Percentiles rank a stretch among this genome's conserved stretches.
Evolutionary conservation across 164 flowering plant genomes (phyloP).

Genomic region (Paratinospora sagittata): DNA sequence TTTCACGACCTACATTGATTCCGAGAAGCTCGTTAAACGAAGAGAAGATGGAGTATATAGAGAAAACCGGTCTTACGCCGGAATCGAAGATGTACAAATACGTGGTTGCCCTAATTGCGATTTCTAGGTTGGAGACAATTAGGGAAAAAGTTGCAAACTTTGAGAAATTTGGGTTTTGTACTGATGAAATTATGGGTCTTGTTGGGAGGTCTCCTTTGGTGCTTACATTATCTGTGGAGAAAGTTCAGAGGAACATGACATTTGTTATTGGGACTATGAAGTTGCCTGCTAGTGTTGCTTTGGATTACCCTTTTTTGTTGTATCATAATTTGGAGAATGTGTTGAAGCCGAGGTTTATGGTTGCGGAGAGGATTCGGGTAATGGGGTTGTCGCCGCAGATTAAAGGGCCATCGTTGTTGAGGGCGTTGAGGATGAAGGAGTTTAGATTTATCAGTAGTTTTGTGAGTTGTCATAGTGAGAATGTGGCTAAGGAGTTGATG

Average conservation of each 20-base stretch:
- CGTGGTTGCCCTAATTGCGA: not conserved
- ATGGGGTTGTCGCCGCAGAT: not conserved
- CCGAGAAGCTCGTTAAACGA: constrained; percentile 1
- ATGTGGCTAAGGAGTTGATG: not conserved
- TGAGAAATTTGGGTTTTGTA: constrained; percentile 4
- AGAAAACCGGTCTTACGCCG: not conserved
- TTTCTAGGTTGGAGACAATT: constrained; percentile 4
- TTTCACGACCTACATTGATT: constrained; percentile 6
- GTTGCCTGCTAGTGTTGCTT: not conserved
- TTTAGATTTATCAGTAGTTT: not conserved
- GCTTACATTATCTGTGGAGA: constrained; percentile 1
- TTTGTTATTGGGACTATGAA: constrained; percentile 3
- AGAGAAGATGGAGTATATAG: not conserved
- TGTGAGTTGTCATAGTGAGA: not conserved
- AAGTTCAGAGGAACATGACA: constrained; percentile 9
- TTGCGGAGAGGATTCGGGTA: not conserved
- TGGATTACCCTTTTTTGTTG: not conserved
- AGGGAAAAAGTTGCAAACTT: constrained; percentile 2
- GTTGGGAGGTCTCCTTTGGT: constrained; percentile 1
- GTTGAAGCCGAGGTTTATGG: constrained; percentile 2
- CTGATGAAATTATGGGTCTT: not conserved
- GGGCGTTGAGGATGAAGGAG: constrained; percentile 5
- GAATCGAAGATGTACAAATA: constrained; percentile 4
- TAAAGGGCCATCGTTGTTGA: not conserved
- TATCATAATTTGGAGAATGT: not conserved